These are phyloP conservation scores for Cylindrotheca closterium DNA, from an alignment of 108 stramenopile genomes.

Conservation along the genomic window DNA sequence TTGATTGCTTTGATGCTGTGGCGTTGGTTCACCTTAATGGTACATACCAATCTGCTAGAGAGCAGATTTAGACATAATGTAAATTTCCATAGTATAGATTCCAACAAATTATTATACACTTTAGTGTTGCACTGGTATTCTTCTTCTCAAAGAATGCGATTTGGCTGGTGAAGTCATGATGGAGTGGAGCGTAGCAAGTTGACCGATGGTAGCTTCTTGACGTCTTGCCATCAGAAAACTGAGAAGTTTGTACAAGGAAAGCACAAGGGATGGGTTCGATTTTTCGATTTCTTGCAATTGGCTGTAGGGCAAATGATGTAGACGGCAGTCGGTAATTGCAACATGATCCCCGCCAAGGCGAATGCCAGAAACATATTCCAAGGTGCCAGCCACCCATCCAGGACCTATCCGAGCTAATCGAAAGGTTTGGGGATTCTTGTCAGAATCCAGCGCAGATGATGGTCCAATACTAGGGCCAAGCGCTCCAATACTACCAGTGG, in stretches of 20 bases:
- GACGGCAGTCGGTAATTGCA: slow-evolving; percentile 49
- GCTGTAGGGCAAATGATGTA: slow-evolving; percentile 59
- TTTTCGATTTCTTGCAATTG: slow-evolving; percentile 51
- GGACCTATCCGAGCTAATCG: slow-evolving; percentile 68
- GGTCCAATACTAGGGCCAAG: background rate
- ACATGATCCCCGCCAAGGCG: slow-evolving; percentile 22
- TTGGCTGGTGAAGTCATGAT: background rate
- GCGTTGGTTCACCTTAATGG: too few species aligned
- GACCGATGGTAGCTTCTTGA: slow-evolving; percentile 76
- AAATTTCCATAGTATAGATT: too few species aligned
- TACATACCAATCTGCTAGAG: too few species aligned
- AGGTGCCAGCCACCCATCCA: slow-evolving; percentile 57
- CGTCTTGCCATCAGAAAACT: slow-evolving; percentile 55
- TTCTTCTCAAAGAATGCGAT: background rate
- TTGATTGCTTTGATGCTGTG: too few species aligned
- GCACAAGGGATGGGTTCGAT: slow-evolving; percentile 42
- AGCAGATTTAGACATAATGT: too few species aligned
- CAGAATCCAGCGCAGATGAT: background rate
- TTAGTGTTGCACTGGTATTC: too few species aligned
- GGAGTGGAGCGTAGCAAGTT: slow-evolving; percentile 26
- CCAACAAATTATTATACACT: too few species aligned
- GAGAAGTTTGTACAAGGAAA: slow-evolving; percentile 64
- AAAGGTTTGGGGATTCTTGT: slow-evolving; percentile 46
- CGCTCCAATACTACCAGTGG: background rate
- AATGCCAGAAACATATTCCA: slow-evolving; percentile 33